These are phyloP conservation scores for Lodderomyces elongisporus DNA, from an alignment of 1,139 yeast species.

Conservation along the genomic window DNA sequence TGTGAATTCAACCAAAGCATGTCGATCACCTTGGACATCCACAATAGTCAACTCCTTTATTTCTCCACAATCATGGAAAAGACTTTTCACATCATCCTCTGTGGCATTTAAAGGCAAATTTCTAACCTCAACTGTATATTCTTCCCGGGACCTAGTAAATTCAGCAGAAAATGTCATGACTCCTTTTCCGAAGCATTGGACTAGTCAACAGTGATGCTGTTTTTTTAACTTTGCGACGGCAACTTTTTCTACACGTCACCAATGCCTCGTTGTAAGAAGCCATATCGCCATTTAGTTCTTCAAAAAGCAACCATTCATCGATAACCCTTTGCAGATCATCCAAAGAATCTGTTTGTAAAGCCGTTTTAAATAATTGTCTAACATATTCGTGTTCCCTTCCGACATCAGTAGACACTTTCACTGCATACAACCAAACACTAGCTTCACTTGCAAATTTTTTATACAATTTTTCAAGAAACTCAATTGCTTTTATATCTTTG, in stretches of 20 bases:
- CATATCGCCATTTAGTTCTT: constrained; percentile 30
- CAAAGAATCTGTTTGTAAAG: constrained; percentile 26
- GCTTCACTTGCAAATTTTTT: constrained; percentile 26
- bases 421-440: constrained; percentile 47
- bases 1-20: constrained; percentile 55
- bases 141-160: constrained; percentile 50
- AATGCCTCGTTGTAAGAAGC: constrained; percentile 19
- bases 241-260: constrained; percentile 8
- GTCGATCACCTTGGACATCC: constrained; percentile 13
- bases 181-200: constrained; percentile 6
- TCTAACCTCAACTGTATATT: constrained; percentile 44
- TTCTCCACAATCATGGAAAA: constrained; percentile 61
- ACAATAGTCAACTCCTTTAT: constrained; percentile 31
- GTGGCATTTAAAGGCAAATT: constrained; percentile 28
- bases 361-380: constrained; percentile 25
- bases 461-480: constrained; percentile 23
- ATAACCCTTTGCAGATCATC: constrained; percentile 51
- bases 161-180: constrained; percentile 6
- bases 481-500: constrained; percentile 23
- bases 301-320: constrained; percentile 43
- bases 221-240: constrained; percentile 3
- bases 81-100: constrained; percentile 29
- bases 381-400: constrained; percentile 22
- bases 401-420: constrained; percentile 19
- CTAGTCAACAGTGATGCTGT: too few species aligned